These are phyloP conservation scores for Lepiota venenata DNA, from an alignment of 768 basidiomycete genomes.

Conservation along the genomic window DNA sequence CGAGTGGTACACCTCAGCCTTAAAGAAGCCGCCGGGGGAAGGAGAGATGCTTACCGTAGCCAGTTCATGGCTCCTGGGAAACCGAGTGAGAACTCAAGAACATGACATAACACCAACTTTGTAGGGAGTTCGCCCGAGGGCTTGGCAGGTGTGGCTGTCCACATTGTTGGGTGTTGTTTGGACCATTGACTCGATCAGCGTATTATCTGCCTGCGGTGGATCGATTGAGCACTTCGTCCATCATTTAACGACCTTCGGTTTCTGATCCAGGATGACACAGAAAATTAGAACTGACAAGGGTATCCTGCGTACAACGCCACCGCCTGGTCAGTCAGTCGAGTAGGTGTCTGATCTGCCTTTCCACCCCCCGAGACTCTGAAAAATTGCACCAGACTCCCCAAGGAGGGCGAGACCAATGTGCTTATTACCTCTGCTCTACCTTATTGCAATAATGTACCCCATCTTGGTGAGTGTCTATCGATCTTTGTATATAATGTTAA, in stretches of 20 bases:
- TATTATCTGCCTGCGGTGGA: too few relatives aligned
- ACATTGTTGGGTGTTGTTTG: too few relatives aligned
- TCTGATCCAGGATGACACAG: slow-evolving; percentile 38
- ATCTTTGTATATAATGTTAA: background rate
- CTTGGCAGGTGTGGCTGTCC: too few relatives aligned
- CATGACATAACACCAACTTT: too few relatives aligned
- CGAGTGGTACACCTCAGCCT: background rate
- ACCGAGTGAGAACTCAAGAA: too few relatives aligned
- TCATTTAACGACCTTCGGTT: background rate
- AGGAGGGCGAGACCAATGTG: slow-evolving; percentile 82
- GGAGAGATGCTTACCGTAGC: slow-evolving; percentile 17
- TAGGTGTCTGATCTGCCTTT: slow-evolving; percentile 26
- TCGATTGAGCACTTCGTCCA: too few relatives aligned
- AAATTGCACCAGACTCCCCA: slow-evolving; percentile 48
- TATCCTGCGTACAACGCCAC: slow-evolving; percentile 46
- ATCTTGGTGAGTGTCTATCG: slow-evolving; percentile 63
- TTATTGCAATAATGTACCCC: slow-evolving; percentile 96
- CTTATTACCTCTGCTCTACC: slow-evolving; percentile 95
- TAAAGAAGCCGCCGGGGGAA: background rate
- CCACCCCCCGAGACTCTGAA: slow-evolving; percentile 5
- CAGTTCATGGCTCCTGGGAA: slow-evolving; percentile 14
- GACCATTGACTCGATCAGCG: too few relatives aligned
- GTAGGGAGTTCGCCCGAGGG: too few relatives aligned
- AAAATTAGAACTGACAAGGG: slow-evolving; percentile 50
- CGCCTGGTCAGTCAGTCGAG: slow-evolving; percentile 51